Percentiles rank a stretch among this genome's conserved stretches.
These are phyloP conservation scores for Fusarium graminum DNA, from an alignment of 2,329 filamentous ascomycete genomes.

Conservation along the genomic window DNA sequence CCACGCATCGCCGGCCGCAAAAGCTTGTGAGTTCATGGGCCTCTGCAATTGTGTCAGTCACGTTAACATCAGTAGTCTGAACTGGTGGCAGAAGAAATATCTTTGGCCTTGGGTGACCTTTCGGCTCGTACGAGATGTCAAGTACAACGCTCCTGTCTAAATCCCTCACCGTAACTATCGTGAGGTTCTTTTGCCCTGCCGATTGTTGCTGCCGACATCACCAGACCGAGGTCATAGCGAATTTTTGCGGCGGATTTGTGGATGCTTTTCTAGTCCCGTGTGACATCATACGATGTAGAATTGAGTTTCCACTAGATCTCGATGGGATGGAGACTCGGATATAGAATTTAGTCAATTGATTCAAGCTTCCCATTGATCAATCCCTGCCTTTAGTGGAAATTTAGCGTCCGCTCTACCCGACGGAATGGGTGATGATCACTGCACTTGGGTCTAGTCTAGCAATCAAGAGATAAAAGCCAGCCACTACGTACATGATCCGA, in stretches of 20 bases:
- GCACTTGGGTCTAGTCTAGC: neutral
- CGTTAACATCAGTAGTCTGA: conserved; percentile 14
- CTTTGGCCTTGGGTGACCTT: conserved; percentile 35
- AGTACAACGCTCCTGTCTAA: neutral
- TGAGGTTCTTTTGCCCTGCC: conserved; percentile 3
- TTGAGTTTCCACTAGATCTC: conserved; percentile 22
- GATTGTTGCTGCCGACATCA: conserved; percentile 19
- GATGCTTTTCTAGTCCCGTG: conserved; percentile 9
- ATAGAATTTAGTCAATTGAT: conserved; percentile 16
- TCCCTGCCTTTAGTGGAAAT: conserved; percentile 18
- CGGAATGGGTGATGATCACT: conserved; percentile 16
- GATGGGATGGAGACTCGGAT: conserved; percentile 24
- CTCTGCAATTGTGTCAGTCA: accelerated
- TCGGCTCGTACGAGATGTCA: conserved; percentile 22
- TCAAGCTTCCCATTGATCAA: conserved; percentile 5
- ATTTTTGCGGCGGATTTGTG: conserved; percentile 21
- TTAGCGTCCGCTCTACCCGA: conserved; percentile 21
- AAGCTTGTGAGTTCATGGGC: conserved; percentile 24
- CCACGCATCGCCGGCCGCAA: conserved; percentile 29
- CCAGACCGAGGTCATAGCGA: conserved; percentile 16
- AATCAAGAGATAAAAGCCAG: conserved; percentile 7
- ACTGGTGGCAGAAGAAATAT: conserved; percentile 41
- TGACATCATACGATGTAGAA: conserved; percentile 39
- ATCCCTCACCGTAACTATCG: too few species aligned
- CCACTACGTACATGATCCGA: neutral